Evolutionary conservation across 2,329 filamentous ascomycete genomes (phyloP).

Genomic region (Pezizomycotina sp.): DNA sequence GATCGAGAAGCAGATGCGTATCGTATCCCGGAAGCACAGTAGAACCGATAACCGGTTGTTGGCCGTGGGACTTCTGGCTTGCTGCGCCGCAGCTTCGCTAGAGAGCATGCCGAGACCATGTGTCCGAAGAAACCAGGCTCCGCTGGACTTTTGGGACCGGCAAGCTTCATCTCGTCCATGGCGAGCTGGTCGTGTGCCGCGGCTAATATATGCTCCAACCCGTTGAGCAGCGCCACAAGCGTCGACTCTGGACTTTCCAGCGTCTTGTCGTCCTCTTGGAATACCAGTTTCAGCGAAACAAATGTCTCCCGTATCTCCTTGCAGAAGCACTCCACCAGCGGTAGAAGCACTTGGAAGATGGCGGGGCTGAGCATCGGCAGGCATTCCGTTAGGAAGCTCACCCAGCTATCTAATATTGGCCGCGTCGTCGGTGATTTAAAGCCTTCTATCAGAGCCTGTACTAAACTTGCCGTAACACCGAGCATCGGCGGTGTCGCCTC

Average conservation of each 20-base stretch:
- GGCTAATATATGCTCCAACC: conserved; percentile 77
- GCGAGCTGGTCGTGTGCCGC: conserved; percentile 69
- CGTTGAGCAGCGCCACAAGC: conserved; percentile 74
- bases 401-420: conserved; percentile 76
- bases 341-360: conserved; percentile 80
- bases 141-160: conserved; percentile 59
- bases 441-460: conserved; percentile 69
- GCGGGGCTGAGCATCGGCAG: conserved; percentile 67
- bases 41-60: conserved; percentile 88
- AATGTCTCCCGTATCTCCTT: conserved; percentile 60
- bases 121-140: conserved; percentile 75
- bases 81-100: conserved; percentile 49
- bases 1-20: conserved; percentile 78
- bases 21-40: conserved; percentile 90
- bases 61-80: conserved; percentile 67
- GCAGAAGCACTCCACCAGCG: conserved; percentile 79
- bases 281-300: conserved; percentile 48
- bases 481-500: conserved; percentile 32
- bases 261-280: conserved; percentile 33
- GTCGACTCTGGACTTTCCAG: conserved; percentile 49
- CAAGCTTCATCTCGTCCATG: conserved; percentile 53
- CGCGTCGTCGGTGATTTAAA: conserved; percentile 60
- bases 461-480: conserved; percentile 52
- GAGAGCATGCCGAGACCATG: conserved; percentile 88
- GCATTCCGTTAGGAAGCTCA: conserved; percentile 65